Conservation (phyloP, 2,329 filamentous ascomycete genomes). For the Trichoderma harzianum region DNA sequence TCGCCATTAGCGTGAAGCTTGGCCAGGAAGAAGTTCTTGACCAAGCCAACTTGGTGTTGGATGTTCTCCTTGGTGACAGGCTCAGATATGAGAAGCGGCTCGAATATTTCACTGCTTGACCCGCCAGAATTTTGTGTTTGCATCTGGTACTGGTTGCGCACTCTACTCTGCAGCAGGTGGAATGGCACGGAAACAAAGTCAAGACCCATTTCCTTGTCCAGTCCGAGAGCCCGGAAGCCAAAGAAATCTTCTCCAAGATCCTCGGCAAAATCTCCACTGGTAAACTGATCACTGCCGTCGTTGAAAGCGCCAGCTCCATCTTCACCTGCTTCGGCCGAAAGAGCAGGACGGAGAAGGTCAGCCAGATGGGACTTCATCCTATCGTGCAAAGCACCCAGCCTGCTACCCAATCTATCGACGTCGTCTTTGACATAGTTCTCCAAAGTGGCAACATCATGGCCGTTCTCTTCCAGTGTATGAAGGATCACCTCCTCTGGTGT, state of each 20-base stretch:
- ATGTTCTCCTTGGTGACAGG: constrained; percentile 77
- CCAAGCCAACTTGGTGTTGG: constrained; percentile 75
- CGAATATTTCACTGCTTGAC: constrained; percentile 60
- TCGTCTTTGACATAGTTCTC: constrained; percentile 91
- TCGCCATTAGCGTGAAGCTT: constrained; percentile 81
- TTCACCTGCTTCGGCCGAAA: constrained; percentile 67
- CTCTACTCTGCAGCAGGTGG: constrained; percentile 87
- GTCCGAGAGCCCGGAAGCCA: constrained; percentile 90
- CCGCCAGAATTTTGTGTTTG: constrained; percentile 63
- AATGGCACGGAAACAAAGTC: constrained; percentile 87
- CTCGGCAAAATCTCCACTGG: constrained; percentile 94
- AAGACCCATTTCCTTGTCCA: constrained; percentile 86
- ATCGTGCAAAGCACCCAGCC: constrained; percentile 82
- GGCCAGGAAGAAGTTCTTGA: constrained; percentile 86
- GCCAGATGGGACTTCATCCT: constrained; percentile 90
- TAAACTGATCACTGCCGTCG: constrained; percentile 94
- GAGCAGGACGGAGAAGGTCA: constrained; percentile 87
- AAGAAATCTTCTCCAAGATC: constrained; percentile 99
- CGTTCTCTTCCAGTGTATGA: constrained; percentile 81
- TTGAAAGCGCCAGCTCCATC: constrained; percentile 92
- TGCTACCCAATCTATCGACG: constrained; percentile 77
- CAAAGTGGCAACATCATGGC: constrained; percentile 74
- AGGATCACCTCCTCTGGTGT: constrained; percentile 81
- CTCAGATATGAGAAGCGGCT: constrained; percentile 65
- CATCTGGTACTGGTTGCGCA: constrained; percentile 79